Percentiles rank a stretch among this genome's conserved stretches.
Evolutionary conservation across 257 asterid species (phyloP).

Genomic region (Lycium barbarum): DNA sequence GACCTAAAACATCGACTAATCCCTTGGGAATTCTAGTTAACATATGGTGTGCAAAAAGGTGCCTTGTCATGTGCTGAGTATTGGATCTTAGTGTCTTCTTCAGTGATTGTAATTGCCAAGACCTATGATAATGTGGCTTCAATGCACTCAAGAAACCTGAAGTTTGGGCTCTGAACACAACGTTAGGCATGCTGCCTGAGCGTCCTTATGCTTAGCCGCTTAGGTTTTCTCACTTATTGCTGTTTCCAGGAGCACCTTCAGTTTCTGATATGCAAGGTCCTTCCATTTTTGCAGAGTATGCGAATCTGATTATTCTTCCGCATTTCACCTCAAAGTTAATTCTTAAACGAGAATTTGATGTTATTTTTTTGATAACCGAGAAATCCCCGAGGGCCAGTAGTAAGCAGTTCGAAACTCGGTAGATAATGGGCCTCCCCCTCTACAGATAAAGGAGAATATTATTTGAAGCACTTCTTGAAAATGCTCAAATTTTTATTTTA

Average conservation of each 20-base stretch:
- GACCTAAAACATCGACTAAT: background rate
- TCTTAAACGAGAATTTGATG: background rate
- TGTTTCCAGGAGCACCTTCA: constrained; percentile 17
- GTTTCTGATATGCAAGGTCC: background rate
- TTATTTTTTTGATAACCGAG: background rate
- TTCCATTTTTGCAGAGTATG: background rate
- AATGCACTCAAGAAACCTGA: background rate
- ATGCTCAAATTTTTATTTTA: background rate
- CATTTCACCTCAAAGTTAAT: background rate
- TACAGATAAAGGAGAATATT: background rate
- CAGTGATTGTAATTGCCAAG: background rate
- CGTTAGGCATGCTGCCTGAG: background rate
- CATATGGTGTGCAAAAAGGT: background rate
- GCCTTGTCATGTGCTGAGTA: background rate
- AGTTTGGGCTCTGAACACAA: background rate
- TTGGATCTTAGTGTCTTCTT: background rate
- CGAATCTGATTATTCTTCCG: background rate
- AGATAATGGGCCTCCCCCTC: background rate
- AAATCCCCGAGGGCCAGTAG: background rate
- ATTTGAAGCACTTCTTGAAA: background rate
- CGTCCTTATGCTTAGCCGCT: constrained; percentile 9
- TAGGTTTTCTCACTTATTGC: background rate
- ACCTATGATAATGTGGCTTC: constrained; percentile 1
- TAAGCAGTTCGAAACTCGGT: background rate
- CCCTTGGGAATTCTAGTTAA: background rate